Evolutionary conservation across 148 eudicot species (phyloP), one percentile per base, ranked within the genome.

Genomic region (Hydrangea macrophylla): DNA sequence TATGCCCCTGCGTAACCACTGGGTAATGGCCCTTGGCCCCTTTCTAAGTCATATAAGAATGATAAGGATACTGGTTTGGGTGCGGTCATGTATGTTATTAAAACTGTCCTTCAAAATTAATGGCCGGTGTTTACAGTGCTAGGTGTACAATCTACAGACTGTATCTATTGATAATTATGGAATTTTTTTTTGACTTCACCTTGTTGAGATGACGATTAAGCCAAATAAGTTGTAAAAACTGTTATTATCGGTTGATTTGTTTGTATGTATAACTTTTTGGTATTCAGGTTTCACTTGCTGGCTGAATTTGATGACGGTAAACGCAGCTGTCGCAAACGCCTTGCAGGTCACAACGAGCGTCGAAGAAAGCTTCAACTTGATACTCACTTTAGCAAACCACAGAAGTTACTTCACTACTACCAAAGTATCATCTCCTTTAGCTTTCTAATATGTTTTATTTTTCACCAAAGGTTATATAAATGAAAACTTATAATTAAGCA

Each of bases 321-420:
- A 67, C 88, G 92, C 44, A 90, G 96, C 64, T 90, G 96, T 65
- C 90, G 92, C 55, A 87, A 79, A 71, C 87, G 96, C 48, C 92
- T 90, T 64, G 90, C 92, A 10, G 87, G 87, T 27, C 96, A 90
- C 62, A 90, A 90, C 54, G 83, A 90, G 73, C 83, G 96, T 17
- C 69, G 96, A 63, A 76, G 96, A 54, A 90, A 87, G 51, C 84
- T 86, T 71, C 88, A 84, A 35, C 33, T 70, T 30, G 76, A 71
- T 48, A 56, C 73, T 74, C 72, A 78, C 42, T 36, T 83, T 15
- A 73, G 82, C 70, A 70, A 79, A 79, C 35, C 30, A 64, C 79
- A 72, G 54, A 79, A 72, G 73, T 42, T 75, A 32, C 71, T 81
- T 68, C 55, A 58, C 37, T 61, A 76, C 64, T 69, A 66, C 72